phyloP scores from a whole-genome alignment of 140 eudicot species.

The Cichorium intybus region DNA sequence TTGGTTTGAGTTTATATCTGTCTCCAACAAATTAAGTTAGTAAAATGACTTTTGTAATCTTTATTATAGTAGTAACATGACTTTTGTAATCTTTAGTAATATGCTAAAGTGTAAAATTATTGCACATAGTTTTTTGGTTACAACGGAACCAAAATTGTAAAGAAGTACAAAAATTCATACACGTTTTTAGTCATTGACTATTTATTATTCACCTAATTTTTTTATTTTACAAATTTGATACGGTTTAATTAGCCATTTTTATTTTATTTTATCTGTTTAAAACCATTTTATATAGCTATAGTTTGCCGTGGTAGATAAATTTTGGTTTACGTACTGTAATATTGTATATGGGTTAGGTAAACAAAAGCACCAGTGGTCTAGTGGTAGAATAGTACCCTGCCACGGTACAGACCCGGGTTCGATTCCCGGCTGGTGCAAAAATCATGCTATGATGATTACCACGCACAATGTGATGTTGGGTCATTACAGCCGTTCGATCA shows the following conservation, averaged over 20 bases:
- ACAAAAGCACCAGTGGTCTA: constrained; percentile 75
- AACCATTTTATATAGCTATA: no score
- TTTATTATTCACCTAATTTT: not conserved
- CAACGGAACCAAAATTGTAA: not conserved
- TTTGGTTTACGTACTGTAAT: no score
- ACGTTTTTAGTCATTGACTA: no score
- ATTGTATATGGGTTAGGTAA: not conserved
- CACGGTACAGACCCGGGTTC: constrained; percentile 92
- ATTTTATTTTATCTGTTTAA: no score
- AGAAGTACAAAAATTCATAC: not conserved
- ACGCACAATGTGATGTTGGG: not conserved
- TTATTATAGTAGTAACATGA: not conserved
- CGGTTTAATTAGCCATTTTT: no score
- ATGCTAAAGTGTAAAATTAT: not conserved
- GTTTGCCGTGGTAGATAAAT: no score
- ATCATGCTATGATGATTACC: not conserved
- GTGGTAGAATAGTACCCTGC: constrained; percentile 88
- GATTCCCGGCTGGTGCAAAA: constrained; percentile 78
- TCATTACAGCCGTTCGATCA: not conserved
- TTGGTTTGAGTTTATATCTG: no score
- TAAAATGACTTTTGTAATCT: not conserved
- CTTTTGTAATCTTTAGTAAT: not conserved
- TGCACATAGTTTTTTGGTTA: not conserved
- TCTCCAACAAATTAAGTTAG: not conserved
- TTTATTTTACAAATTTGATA: not conserved